Evolutionary conservation across 2,329 filamentous ascomycete species (phyloP), one percentile per base, ranked within the genome.

Genomic region (Chaetomiaceae sp.): DNA sequence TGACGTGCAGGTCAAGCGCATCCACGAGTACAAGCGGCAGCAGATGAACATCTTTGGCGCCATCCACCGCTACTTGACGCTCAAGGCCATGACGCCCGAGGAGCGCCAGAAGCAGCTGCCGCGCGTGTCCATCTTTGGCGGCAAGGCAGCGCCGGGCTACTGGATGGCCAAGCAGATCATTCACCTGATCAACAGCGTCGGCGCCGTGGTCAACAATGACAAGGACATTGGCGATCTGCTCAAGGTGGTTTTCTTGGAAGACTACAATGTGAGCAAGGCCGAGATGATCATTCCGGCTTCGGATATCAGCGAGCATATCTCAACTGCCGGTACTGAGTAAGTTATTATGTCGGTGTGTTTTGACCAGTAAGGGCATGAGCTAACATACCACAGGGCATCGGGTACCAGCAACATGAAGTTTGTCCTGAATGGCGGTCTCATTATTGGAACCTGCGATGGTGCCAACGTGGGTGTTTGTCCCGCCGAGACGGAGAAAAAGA

Each of bases 151-250:
- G 2, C 94, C 94, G 0, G 94, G 94, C 14, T 99, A 99, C 77
- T 99, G 94, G 94, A 99, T 97, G 94, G 94, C 94, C 33, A 99
- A 99, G 81, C 95, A 94, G 36, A 90, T 96, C 61, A 99, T 99
- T 64, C 92, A 97, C 68, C 81, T 99, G 53, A 85, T 99, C 76
- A 97, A 96, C 75, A 86, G 85, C 57, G 94, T 97, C 23, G 90
- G 90, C 4, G 75, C 83, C 14, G 88, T 97, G 2, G 86, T 99
- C 62, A 99, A 99, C 76, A 88, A 89, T 36, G 94, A 99, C 65
- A 77, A 83, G 38, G 94, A 97, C 30, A 85, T 97, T 66, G 92
- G 92, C 29, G 92, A 97, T 66, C 78, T 95, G 27, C 80, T 99
- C 67, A 99, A 99, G 79, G 94, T 99, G 48, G 85, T 99, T 66